Evolutionary conservation across 768 basidiomycete genomes (phyloP), one percentile per base, ranked within the genome.

Genomic region (Amanita phalloides): DNA sequence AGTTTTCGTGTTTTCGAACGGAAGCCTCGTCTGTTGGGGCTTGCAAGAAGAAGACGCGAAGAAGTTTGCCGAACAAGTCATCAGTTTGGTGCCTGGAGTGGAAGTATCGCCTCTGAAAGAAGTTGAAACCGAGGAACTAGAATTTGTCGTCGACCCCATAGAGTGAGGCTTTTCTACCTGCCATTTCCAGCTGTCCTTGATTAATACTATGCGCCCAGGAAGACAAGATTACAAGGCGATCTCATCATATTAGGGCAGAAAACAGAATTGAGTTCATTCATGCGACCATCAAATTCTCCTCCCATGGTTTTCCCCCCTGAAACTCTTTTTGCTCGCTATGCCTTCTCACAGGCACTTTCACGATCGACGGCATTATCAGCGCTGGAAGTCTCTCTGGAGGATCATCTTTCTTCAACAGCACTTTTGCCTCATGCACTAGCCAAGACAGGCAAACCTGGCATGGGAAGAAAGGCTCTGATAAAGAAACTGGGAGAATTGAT

Each of bases 1-100:
- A 64, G 70, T 92, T 9, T 95, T 94, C 64, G 76, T 96, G 10
- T 96, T 96, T 63, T 74, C 77, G 17, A 91, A 90, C 57, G 92
- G 92, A 2, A 88, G 81, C 57, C 84, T 91, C 53, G 93, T 96
- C 5, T 90, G 83, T 58, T 96, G 92, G 92, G 91, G 90, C 4
- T 66, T 93, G 49, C 77, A 73, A 11, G 89, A 93, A 64, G 73
- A 74, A 7, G 87, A 87, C 36, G 92, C 86, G 2, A 72, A 70
- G 54, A 68, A 66, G 44, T 93, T 94, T 63, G 76, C 81, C 21
- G 63, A 67, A 23, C 74, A 87, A 48, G 73, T 92, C 28, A 70
- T 90, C 43, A 66, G 67, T 36, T 72, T 68, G 21, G 72, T 73
- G 2, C 64, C 72, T 0, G 75, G 72, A 1, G 76, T 82, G 25